Evolutionary conservation across 352 stramenopile species (phyloP).

Genomic region (Hyaloperonospora arabidopsidis): DNA sequence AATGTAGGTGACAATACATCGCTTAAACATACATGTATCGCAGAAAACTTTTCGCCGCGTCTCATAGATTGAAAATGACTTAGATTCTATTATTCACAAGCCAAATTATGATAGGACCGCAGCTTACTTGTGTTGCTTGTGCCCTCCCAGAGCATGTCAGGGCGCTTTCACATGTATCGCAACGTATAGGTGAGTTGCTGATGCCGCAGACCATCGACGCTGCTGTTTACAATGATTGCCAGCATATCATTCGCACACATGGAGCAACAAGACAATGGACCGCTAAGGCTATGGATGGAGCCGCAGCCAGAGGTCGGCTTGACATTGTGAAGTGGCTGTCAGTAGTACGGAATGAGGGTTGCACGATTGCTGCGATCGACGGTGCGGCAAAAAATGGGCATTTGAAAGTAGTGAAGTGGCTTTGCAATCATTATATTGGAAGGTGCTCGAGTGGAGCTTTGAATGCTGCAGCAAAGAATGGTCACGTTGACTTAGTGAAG

Average conservation of each 20-base stretch:
- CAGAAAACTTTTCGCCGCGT: too few relatives aligned
- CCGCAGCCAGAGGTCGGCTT: constrained; percentile 16
- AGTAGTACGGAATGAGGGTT: constrained; percentile 19
- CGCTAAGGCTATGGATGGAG: constrained; percentile 15
- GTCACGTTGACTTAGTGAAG: constrained; percentile 19
- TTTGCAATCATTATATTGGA: constrained; percentile 14
- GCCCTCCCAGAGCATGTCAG: constrained; percentile 6
- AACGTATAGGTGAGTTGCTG: constrained; percentile 12
- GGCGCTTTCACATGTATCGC: constrained; percentile 9
- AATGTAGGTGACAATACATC: too few relatives aligned
- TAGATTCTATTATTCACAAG: too few relatives aligned
- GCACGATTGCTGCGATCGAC: constrained; percentile 18
- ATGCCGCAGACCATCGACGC: constrained; percentile 19
- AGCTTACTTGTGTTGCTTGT: neutral
- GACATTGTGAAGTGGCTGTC: constrained; percentile 22
- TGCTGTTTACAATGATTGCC: constrained; percentile 20
- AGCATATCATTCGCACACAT: constrained; percentile 9
- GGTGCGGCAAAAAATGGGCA: constrained; percentile 18
- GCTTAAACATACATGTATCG: too few relatives aligned
- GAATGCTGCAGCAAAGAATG: constrained; percentile 17
- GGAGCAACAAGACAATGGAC: constrained; percentile 18
- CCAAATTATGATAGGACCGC: too few relatives aligned
- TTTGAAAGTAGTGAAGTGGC: constrained; percentile 20
- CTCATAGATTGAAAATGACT: too few relatives aligned
- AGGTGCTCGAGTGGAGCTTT: constrained; percentile 20